Base-by-base conservation (phyloP, 768 basidiomycete species). In the Gelatoporia subvermispora region DNA sequence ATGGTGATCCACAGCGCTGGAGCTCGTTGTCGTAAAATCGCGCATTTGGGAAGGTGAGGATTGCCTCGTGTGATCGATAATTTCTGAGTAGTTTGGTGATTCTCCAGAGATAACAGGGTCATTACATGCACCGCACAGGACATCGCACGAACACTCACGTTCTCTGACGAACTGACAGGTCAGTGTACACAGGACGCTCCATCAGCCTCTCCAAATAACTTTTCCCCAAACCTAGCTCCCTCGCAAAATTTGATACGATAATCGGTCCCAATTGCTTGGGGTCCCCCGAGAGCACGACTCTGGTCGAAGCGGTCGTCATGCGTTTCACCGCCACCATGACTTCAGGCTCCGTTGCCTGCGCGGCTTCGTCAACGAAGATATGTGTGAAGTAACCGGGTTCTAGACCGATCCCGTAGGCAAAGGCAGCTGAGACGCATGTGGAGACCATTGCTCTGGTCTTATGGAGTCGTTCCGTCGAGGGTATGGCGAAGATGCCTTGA, bases 321-420 rank as follows among this genome's bases (percentile, higher is more conserved):
- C 60, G 55, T 48, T 58, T 56, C 31, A 72, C 64, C 0, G 68
- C 56, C 2, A 81, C 67, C 72, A 83, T 76, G 7, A 72, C 59
- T 50, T 80, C 76, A 0, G 82, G 79, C 55, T 85, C 82, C 38
- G 72, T 72, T 0, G 74, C 81, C 53, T 85, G 82, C 0, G 80
- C 82, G 4, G 80, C 82, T 50, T 85, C 82, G 53, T 85, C 82
- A 34, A 81, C 64, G 53, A 85, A 78, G n/a, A 85, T 77, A 52
- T 83, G 78, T 1, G 62, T 74, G 53, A 77, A 84, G 58, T 81
- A 77, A 0, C 82, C 82, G 13, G 70, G 63, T 25, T 62, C 58
- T n/a, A 82, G 31, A 0, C 80, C 80, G 7, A 81, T 52, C 5
- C 68, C 68, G 23, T 73, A 69, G 2, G 75, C 71, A 1, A 78